Evolutionary conservation across 2,329 filamentous ascomycete species (phyloP).

Genomic region (Alternaria gansuensis): DNA sequence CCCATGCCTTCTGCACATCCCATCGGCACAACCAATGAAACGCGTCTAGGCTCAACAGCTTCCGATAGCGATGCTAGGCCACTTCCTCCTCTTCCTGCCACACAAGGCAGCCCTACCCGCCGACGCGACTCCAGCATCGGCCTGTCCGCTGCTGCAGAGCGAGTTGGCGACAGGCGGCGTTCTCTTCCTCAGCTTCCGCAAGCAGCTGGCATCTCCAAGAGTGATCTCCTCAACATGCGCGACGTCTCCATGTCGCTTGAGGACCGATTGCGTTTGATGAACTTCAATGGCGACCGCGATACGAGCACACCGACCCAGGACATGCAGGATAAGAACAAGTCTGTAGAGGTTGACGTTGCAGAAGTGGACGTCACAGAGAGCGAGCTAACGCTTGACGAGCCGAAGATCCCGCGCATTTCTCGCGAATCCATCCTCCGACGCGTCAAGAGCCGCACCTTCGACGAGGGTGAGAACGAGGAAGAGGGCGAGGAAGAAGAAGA

Average conservation of each 20-base stretch:
- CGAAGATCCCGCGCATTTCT: constrained; percentile 81
- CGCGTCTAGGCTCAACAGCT: constrained; percentile 74
- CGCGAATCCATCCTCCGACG: constrained; percentile 92
- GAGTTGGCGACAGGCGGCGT: constrained; percentile 71
- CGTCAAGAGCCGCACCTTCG: constrained; percentile 72
- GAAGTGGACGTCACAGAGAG: constrained; percentile 41
- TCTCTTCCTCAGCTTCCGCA: constrained; percentile 76
- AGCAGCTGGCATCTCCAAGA: constrained; percentile 73
- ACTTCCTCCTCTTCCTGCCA: constrained; percentile 82
- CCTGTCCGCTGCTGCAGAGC: constrained; percentile 76
- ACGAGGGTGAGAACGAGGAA: constrained; percentile 64
- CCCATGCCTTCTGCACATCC: constrained; percentile 68
- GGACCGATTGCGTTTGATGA: constrained; percentile 87
- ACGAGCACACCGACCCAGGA: constrained; percentile 51
- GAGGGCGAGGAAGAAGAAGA: constrained; percentile 47
- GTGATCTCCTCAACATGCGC: constrained; percentile 79
- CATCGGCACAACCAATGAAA: constrained; percentile 53
- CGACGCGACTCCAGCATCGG: constrained; percentile 68
- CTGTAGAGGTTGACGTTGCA: constrained; percentile 48
- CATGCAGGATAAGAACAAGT: constrained; percentile 40
- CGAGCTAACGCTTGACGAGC: constrained; percentile 57
- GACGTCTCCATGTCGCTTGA: constrained; percentile 81
- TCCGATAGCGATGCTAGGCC: constrained; percentile 85
- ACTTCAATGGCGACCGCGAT: constrained; percentile 68
- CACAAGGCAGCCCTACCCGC: constrained; percentile 63